Conservation (phyloP, 2,329 filamentous ascomycete genomes). For the Zalaria sp. region DNA sequence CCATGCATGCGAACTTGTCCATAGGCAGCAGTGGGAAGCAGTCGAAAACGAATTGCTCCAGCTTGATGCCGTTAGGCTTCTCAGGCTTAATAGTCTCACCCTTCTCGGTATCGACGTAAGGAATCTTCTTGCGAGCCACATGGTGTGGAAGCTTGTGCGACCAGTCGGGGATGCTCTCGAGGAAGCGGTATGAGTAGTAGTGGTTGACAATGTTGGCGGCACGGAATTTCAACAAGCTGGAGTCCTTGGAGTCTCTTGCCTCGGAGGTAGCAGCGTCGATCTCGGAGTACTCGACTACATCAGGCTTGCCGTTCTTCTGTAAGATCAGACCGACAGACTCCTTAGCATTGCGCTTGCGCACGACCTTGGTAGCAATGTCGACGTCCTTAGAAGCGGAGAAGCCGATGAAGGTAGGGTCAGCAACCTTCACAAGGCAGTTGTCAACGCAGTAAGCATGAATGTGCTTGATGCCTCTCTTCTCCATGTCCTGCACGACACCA, state of each 20-base stretch:
- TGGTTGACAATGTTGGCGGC: conserved; percentile 99
- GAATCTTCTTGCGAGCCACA: conserved; percentile 97
- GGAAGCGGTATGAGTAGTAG: conserved; percentile 93
- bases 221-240: conserved; percentile 79
- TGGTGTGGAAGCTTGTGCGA: conserved; percentile 80
- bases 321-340: conserved; percentile 93
- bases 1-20: conserved; percentile 84
- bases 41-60: conserved; percentile 98
- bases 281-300: conserved; percentile 97
- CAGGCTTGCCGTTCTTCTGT: conserved; percentile 87
- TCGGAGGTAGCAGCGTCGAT: conserved; percentile 83
- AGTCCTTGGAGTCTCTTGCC: conserved; percentile 69
- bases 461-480: conserved; percentile 77
- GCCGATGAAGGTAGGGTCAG: conserved; percentile 88
- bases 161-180: conserved; percentile 82
- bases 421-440: conserved; percentile 98
- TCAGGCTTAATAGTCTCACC: conserved; percentile 78
- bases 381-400: conserved; percentile 80
- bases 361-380: conserved; percentile 97
- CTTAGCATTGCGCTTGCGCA: conserved; percentile 91
- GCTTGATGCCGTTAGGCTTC: conserved; percentile 95
- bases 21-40: conserved; percentile 84
- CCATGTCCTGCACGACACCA: conserved; percentile 76
- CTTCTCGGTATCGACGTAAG: conserved; percentile 52
- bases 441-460: conserved; percentile 97